phyloP scores from a whole-genome alignment of 2,329 filamentous ascomycete genomes.

The Claviceps sp. region DNA sequence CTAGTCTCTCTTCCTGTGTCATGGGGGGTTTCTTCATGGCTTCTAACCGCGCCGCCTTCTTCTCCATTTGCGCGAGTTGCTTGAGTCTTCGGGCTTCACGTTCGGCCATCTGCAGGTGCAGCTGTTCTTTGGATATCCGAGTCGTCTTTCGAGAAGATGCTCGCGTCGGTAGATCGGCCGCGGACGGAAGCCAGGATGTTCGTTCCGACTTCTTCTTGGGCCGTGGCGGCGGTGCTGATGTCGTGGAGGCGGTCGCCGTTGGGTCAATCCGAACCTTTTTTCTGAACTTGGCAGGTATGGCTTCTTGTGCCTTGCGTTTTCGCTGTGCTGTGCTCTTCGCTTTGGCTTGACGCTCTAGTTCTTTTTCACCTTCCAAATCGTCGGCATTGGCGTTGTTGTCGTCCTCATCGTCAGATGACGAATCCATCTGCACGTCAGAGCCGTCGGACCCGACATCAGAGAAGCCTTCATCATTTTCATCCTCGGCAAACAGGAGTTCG shows the following conservation, averaged over 20 bases:
- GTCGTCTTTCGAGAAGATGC: conserved; percentile 46
- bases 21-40: conserved; percentile 66
- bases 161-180: conserved; percentile 41
- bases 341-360: conserved; percentile 65
- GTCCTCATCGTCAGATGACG: conserved; percentile 72
- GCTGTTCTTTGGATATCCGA: conserved; percentile 44
- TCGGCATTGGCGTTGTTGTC: conserved; percentile 43
- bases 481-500: conserved; percentile 64
- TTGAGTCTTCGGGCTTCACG: conserved; percentile 57
- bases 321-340: conserved; percentile 51
- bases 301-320: conserved; percentile 71
- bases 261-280: conserved; percentile 66
- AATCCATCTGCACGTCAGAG: conserved; percentile 76
- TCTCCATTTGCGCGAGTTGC: conserved; percentile 54
- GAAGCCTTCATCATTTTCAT: conserved; percentile 56
- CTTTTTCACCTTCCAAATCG: conserved; percentile 76
- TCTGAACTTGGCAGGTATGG: conserved; percentile 54
- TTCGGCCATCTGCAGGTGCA: conserved; percentile 60
- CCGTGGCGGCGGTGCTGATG: conserved; percentile 31
- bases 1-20: conserved; percentile 76
- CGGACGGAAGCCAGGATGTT: conserved; percentile 42
- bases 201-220: conserved; percentile 49
- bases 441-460: conserved; percentile 52
- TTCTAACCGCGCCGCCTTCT: conserved; percentile 55
- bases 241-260: conserved; percentile 19